Percentiles rank a stretch among this genome's conserved stretches.
These are phyloP conservation scores for thale cress (Arabidopsis thaliana) DNA, from an alignment of 345 rosid species.

Conservation along the genomic window TAIR10.1 NC_003070.9:24902501-24903000, in stretches of 20 bases:
- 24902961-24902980: constrained; percentile 50
- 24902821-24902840: constrained; percentile 34
- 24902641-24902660: constrained; percentile 45
- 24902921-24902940: constrained; percentile 39
- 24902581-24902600: constrained; percentile 36
- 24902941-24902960: constrained; percentile 41
- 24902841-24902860: constrained; percentile 41
- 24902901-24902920: constrained; percentile 27
- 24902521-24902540: constrained; percentile 37
- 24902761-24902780: constrained; percentile 44
- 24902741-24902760: constrained; percentile 35
- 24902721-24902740: constrained; percentile 45
- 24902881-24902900: constrained; percentile 32
- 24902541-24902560: constrained; percentile 35
- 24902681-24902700: constrained; percentile 41
- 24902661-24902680: constrained; percentile 42
- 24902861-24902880: constrained; percentile 45
- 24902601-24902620: constrained; percentile 47
- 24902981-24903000: constrained; percentile 27
- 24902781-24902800: constrained; percentile 40
- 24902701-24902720: constrained; percentile 43
- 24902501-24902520: constrained; percentile 45
- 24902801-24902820: constrained; percentile 46
- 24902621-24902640: constrained; percentile 36
- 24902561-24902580: constrained; percentile 45